A percentile compares a stretch with the other conserved stretches of the same genome.
phyloP scores from a whole-genome alignment of 2,329 filamentous ascomycete species.

The Amphichorda felina region DNA sequence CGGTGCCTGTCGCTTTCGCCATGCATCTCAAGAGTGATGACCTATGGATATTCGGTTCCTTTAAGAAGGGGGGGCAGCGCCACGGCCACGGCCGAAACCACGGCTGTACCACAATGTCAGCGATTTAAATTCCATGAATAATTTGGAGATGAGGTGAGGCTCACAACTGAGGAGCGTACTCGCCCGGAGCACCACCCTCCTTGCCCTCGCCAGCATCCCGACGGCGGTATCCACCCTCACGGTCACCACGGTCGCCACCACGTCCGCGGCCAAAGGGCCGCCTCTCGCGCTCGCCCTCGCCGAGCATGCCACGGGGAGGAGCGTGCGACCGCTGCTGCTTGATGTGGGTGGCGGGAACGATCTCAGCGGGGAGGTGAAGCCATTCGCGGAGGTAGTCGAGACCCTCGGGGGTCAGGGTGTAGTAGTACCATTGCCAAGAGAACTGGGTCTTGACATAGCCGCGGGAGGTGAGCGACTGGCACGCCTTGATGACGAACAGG shows the following conservation, averaged over 20 bases:
- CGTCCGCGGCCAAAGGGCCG: slow-evolving; percentile 74
- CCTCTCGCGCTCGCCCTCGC: slow-evolving; percentile 70
- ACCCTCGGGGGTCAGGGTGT: slow-evolving; percentile 98
- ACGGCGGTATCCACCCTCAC: slow-evolving; percentile 85
- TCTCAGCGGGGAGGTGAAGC: slow-evolving; percentile 99
- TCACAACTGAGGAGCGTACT: slow-evolving; percentile 86
- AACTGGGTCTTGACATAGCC: slow-evolving; percentile 99
- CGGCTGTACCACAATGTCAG: slow-evolving; percentile 43
- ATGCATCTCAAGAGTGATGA: slow-evolving; percentile 32
- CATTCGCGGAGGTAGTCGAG: slow-evolving; percentile 99
- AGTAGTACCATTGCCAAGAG: slow-evolving; percentile 99
- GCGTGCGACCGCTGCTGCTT: slow-evolving; percentile 99
- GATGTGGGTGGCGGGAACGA: slow-evolving; percentile 98
- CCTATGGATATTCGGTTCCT: slow-evolving; percentile 24
- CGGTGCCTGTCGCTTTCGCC: slow-evolving; percentile 27
- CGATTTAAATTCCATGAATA: neutral
- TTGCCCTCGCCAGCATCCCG: slow-evolving; percentile 78
- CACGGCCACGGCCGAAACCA: slow-evolving; percentile 83
- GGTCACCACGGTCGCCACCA: slow-evolving; percentile 65
- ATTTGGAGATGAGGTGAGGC: slow-evolving; percentile 14
- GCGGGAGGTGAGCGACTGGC: slow-evolving; percentile 95
- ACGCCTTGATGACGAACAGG: slow-evolving; percentile 98
- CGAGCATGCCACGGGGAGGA: slow-evolving; percentile 97
- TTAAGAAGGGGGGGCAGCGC: slow-evolving; percentile 57
- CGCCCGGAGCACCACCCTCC: slow-evolving; percentile 84